Base-by-base conservation (phyloP, 2,329 filamentous ascomycete species). In the Pseudogymnoascus sp. region DNA sequence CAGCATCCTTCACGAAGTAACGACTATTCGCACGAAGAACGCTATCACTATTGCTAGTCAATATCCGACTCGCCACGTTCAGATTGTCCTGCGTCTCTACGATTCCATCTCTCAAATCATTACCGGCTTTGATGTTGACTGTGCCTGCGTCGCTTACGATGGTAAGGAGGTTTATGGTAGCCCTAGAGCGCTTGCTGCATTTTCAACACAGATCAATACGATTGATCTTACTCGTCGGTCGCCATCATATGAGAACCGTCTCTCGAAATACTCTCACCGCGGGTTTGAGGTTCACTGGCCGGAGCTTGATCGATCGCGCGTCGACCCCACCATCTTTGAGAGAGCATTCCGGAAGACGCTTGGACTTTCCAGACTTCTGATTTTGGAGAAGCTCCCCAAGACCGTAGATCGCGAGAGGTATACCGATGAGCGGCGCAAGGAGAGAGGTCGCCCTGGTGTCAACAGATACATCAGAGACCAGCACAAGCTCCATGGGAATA, bases 281-380 rank as follows among this genome's bases (percentile, higher is more conserved):
- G 89, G 90, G 14, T 96, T 96, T 65, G 91, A 96, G 72, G 83
- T 93, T 0, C 88, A 89, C 71, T 96, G 89, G 85, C 81, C 87
- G 1, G 78, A 84, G 8, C 78, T 95, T 12, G 87, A 94, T 64
- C 83, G 90, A 15, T 82, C 82, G n/a, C 82, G 83, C 9, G 77
- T 96, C 60, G 90, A 96, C 67, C 91, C 91, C 4, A 95, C 90
- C 20, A 91, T 96, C 57, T 95, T 89, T 64, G 91, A 96, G 73
- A 79, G 91, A 57, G 90, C 85, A 61, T 95, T 95, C 67, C 80
- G 80, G 58, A 80, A 88, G 38, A 91, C 88, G 0, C 78, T 90
- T 22, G 91, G 91, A 1, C 80, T 96, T 18, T 90, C 91, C 25
- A 81, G 91, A 50, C 79, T 96, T 1, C 78, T 96, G 6, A 86